Conservation (phyloP, 345 rosid species). For the Linum usitatissimum region DNA sequence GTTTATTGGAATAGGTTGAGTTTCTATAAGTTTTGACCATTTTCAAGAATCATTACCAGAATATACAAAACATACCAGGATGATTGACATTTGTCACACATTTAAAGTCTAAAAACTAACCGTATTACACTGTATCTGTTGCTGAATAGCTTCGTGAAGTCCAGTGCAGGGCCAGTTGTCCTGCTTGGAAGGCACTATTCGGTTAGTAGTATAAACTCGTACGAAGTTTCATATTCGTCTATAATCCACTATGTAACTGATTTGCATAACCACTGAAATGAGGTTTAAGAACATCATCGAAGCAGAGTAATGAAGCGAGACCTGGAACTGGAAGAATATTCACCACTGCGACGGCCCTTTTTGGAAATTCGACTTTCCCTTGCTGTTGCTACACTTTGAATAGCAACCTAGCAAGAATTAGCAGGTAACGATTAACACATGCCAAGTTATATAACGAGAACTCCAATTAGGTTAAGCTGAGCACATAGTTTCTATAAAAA, state of each 20-base stretch:
- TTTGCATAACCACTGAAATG: background rate
- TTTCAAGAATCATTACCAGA: background rate
- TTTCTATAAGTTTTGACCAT: background rate
- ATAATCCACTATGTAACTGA: background rate
- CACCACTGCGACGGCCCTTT: constrained; percentile 77
- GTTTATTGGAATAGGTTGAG: background rate
- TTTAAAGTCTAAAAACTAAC: constrained; percentile 25
- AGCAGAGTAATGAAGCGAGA: constrained; percentile 14
- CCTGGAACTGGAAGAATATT: constrained; percentile 52
- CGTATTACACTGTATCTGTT: constrained; percentile 70
- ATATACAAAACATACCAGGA: background rate
- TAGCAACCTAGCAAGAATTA: constrained; percentile 48
- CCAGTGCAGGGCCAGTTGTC: constrained; percentile 62
- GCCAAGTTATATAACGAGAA: background rate
- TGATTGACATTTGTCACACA: background rate
- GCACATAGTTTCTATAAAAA: background rate
- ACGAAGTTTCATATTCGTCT: background rate
- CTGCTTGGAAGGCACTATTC: constrained; percentile 32
- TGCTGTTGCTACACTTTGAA: constrained; percentile 78
- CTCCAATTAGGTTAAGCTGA: constrained; percentile 1
- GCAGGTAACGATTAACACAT: background rate
- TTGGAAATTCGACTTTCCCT: constrained; percentile 77
- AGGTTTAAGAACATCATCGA: background rate
- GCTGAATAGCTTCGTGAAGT: constrained; percentile 80
- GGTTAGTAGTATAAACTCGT: background rate